phyloP scores from a whole-genome alignment of 2,329 filamentous ascomycete genomes.

The Akanthomyces muscarius region DNA sequence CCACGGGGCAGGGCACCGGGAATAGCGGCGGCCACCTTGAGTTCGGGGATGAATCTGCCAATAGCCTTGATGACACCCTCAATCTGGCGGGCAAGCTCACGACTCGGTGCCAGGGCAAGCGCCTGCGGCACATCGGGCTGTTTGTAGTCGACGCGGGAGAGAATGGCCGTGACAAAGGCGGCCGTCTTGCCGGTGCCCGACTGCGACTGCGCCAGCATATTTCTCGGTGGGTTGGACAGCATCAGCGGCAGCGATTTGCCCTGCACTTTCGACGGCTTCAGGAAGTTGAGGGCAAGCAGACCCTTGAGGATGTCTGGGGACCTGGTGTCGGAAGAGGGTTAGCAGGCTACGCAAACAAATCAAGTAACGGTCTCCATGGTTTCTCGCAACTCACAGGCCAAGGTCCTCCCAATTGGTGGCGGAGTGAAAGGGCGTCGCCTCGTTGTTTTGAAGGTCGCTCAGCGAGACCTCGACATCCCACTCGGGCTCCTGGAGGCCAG shows the following conservation, averaged over 20 bases:
- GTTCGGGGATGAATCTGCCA: conserved; percentile 73
- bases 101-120: conserved; percentile 82
- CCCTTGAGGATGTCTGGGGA: conserved; percentile 65
- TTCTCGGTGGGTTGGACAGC: conserved; percentile 77
- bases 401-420: conserved; percentile 80
- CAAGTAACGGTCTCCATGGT: neutral
- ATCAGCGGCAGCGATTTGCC: conserved; percentile 90
- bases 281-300: conserved; percentile 77
- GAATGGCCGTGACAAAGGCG: conserved; percentile 88
- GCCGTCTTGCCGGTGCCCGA: conserved; percentile 98
- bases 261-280: conserved; percentile 96
- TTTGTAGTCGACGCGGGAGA: conserved; percentile 76
- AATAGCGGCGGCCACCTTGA: conserved; percentile 77
- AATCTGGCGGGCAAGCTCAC: conserved; percentile 93
- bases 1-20: conserved; percentile 70
- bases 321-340: conserved; percentile 21
- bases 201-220: conserved; percentile 98
- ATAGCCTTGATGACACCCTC: conserved; percentile 78
- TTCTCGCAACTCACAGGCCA: conserved; percentile 61
- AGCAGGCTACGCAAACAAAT: no score
- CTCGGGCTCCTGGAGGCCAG: conserved; percentile 63
- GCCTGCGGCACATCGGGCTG: conserved; percentile 73
- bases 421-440: conserved; percentile 83
- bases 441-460: conserved; percentile 80
- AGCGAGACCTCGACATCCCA: conserved; percentile 92